Percentiles rank a stretch among this genome's conserved stretches.
Conservation (phyloP, 2,329 filamentous ascomycete species). For the Verticillium nubilum region DNA sequence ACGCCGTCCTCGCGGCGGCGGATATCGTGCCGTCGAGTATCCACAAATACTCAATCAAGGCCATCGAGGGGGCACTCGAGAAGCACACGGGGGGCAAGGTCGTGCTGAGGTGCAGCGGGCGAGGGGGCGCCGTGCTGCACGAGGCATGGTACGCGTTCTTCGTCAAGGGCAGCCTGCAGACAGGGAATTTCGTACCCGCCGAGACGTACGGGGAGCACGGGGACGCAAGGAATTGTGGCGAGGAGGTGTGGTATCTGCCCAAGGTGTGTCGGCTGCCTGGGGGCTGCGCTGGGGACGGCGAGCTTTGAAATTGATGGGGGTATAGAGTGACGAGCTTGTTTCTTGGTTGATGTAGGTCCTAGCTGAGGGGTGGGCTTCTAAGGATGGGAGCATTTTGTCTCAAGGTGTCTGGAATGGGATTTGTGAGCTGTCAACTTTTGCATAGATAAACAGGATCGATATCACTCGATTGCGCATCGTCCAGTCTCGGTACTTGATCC, state of each 20-base stretch:
- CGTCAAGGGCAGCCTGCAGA: slow-evolving; percentile 45
- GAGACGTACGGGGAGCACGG: slow-evolving; percentile 27
- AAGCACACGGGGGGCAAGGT: slow-evolving; percentile 37
- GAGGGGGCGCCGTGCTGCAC: slow-evolving; percentile 33
- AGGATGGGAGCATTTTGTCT: neutral
- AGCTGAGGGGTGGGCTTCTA: neutral
- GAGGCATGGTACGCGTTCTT: slow-evolving; percentile 51
- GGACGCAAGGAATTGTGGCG: slow-evolving; percentile 32
- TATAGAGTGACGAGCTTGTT: neutral
- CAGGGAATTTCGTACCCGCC: slow-evolving; percentile 40
- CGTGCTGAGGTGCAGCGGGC: slow-evolving; percentile 35
- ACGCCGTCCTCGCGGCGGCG: slow-evolving; percentile 27
- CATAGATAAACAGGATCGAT: neutral
- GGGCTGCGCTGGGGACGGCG: slow-evolving; percentile 5
- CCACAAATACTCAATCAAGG: slow-evolving; percentile 34
- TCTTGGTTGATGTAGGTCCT: neutral
- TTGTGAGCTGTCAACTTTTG: neutral
- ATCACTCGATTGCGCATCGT: neutral
- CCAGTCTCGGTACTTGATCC: neutral
- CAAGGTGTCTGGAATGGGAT: neutral
- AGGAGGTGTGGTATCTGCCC: slow-evolving; percentile 32
- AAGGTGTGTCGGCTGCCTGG: slow-evolving; percentile 21
- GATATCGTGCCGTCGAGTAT: slow-evolving; percentile 28
- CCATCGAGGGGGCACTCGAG: slow-evolving; percentile 36
- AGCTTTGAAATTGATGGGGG: slow-evolving; percentile 5